A percentile compares a stretch with the other conserved stretches of the same genome.
These are phyloP conservation scores for Aspergillus quadrilineatus DNA, from an alignment of 2,329 filamentous ascomycete species.

Conservation along the genomic window DNA sequence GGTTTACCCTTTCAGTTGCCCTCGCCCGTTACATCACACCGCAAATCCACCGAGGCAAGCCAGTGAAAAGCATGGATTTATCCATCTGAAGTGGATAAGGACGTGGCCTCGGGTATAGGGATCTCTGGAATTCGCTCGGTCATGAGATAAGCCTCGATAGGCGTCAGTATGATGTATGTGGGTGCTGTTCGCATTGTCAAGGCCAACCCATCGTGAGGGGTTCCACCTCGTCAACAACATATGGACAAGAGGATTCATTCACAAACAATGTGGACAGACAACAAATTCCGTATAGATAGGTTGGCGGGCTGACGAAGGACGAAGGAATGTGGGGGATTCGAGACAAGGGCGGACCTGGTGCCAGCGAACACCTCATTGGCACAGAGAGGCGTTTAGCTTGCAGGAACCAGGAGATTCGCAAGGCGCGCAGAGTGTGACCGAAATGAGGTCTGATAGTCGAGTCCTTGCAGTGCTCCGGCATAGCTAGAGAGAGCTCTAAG, in stretches of 20 bases:
- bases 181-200: not conserved
- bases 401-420: not conserved
- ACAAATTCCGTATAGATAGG: not conserved
- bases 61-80: not conserved
- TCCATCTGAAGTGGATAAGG: not conserved
- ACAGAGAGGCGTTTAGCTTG: not conserved
- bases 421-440: not conserved
- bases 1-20: conserved; percentile 1
- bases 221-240: not conserved
- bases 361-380: not conserved
- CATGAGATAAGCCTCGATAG: not conserved
- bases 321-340: conserved; percentile 3
- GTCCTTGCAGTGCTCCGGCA: not conserved
- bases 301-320: conserved; percentile 5
- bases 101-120: conserved; percentile 1
- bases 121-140: not conserved
- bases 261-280: not conserved
- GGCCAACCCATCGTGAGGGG: not conserved
- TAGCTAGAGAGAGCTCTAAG: not conserved
- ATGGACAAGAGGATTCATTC: not conserved
- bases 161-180: conserved; percentile 17
- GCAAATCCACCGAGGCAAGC: conserved; percentile 4
- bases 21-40: conserved; percentile 17
- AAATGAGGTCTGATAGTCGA: not conserved
- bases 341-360: not conserved